Percentiles rank a stretch among this genome's conserved stretches.
Conservation (phyloP, 2,329 filamentous ascomycete genomes). For the Trichoderma semiorbis region DNA sequence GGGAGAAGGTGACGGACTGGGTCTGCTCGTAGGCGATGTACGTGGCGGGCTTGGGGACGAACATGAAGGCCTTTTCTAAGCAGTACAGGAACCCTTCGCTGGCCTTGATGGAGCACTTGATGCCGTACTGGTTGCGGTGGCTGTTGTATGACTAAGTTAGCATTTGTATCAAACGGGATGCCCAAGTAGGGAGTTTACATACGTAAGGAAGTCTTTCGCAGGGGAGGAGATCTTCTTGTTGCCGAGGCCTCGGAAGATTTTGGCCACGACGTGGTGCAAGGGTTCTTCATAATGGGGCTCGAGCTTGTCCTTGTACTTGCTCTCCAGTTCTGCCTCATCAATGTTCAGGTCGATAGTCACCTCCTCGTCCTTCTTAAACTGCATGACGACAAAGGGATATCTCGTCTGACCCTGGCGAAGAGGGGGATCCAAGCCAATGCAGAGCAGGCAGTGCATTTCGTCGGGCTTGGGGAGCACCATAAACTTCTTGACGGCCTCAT, state of each 20-base stretch:
- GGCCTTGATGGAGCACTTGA: constrained; percentile 99
- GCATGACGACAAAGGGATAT: constrained; percentile 98
- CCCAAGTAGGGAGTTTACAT: constrained; percentile 25
- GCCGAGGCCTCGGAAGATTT: constrained; percentile 90
- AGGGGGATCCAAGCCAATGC: constrained; percentile 89
- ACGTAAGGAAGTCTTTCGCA: constrained; percentile 88
- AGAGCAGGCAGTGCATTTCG: constrained; percentile 91
- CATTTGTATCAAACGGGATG: not conserved
- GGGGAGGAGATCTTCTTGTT: constrained; percentile 94
- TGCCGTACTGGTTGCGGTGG: constrained; percentile 88
- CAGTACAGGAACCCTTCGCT: constrained; percentile 97
- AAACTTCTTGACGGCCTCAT: constrained; percentile 96
- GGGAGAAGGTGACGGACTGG: constrained; percentile 87
- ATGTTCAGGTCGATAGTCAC: constrained; percentile 96
- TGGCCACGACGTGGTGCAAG: constrained; percentile 87
- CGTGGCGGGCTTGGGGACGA: constrained; percentile 95
- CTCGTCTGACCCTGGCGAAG: constrained; percentile 94
- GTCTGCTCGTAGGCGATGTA: constrained; percentile 96
- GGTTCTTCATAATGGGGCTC: constrained; percentile 89
- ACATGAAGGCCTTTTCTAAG: constrained; percentile 97
- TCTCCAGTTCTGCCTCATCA: constrained; percentile 80
- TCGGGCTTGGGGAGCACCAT: constrained; percentile 99
- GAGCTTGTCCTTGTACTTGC: constrained; percentile 84
- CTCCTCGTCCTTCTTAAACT: constrained; percentile 96
- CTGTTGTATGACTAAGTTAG: constrained; percentile 34